A percentile compares a stretch with the other conserved stretches of the same genome.
These are phyloP conservation scores for Talaromyces proteolyticus DNA, from an alignment of 495 filamentous ascomycete genomes.

Conservation along the genomic window DNA sequence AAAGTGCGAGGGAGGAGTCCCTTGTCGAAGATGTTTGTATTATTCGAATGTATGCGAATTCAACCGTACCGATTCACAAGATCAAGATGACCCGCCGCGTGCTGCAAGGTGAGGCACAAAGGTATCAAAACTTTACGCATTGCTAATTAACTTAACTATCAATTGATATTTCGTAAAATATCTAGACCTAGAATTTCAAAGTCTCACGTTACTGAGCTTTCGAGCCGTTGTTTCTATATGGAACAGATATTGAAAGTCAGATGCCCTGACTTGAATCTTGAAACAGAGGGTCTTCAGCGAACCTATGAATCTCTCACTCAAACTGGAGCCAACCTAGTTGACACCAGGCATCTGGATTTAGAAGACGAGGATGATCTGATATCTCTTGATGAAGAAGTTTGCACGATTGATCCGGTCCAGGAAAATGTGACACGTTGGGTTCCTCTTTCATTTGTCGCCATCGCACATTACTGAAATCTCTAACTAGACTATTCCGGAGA, in stretches of 20 bases:
- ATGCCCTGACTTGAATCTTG: no score
- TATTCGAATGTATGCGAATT: slow-evolving; percentile 42
- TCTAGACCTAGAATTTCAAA: no score
- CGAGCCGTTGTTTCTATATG: no score
- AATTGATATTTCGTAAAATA: no score
- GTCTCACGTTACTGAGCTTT: no score
- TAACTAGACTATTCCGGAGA: slow-evolving; percentile 43
- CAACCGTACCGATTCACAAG: no score
- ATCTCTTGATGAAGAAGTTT: slow-evolving; percentile 37
- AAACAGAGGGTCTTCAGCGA: slow-evolving; percentile 22
- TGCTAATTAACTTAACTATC: no score
- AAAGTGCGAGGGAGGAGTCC: slow-evolving; percentile 45
- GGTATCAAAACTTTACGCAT: no score
- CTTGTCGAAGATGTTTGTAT: slow-evolving; percentile 39
- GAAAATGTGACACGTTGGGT: slow-evolving; percentile 40
- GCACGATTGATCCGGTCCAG: slow-evolving; percentile 37
- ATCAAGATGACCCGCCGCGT: no score
- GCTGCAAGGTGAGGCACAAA: no score
- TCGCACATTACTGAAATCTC: neutral
- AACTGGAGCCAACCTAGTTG: neutral
- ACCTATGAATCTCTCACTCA: slow-evolving; percentile 20
- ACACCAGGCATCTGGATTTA: neutral
- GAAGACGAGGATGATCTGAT: slow-evolving; percentile 33
- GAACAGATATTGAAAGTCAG: no score
- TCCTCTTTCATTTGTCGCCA: neutral